These are phyloP conservation scores for Aphanomyces euteiches DNA, from an alignment of 352 stramenopile species.

Conservation along the genomic window DNA sequence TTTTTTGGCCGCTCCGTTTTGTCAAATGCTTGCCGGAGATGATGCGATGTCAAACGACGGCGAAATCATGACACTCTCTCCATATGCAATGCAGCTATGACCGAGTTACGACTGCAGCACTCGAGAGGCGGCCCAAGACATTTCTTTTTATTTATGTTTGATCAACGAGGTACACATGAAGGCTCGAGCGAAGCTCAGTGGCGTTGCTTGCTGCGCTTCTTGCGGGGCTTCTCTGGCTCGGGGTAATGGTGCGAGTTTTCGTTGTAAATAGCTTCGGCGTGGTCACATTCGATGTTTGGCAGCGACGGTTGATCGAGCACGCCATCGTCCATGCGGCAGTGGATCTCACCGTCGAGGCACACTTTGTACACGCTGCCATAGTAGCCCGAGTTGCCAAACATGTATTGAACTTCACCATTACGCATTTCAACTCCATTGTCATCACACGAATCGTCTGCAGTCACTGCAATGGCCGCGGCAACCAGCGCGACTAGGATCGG, in stretches of 20 bases:
- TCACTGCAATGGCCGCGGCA: not conserved
- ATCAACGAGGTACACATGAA: not conserved
- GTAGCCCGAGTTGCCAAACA: not conserved
- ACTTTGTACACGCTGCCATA: constrained; percentile 1
- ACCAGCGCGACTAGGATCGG: too few species aligned
- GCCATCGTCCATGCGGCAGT: constrained; percentile 2
- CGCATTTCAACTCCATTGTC: too few species aligned
- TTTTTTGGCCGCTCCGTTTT: too few species aligned
- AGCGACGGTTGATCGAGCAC: not conserved
- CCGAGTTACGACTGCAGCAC: not conserved
- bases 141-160: constrained; percentile 1
- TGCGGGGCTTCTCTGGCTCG: not conserved
- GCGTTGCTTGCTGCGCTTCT: not conserved
- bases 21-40: too few species aligned
- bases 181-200: not conserved
- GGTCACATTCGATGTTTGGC: not conserved
- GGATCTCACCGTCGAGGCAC: not conserved
- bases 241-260: not conserved
- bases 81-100: not conserved
- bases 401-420: not conserved
- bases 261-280: not conserved
- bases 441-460: not conserved
- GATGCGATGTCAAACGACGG: too few species aligned
- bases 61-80: not conserved
- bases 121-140: not conserved